These are phyloP conservation scores for Lolium rigidum DNA, from an alignment of 176 grass and related monocot genomes.

Conservation along the genomic window DNA sequence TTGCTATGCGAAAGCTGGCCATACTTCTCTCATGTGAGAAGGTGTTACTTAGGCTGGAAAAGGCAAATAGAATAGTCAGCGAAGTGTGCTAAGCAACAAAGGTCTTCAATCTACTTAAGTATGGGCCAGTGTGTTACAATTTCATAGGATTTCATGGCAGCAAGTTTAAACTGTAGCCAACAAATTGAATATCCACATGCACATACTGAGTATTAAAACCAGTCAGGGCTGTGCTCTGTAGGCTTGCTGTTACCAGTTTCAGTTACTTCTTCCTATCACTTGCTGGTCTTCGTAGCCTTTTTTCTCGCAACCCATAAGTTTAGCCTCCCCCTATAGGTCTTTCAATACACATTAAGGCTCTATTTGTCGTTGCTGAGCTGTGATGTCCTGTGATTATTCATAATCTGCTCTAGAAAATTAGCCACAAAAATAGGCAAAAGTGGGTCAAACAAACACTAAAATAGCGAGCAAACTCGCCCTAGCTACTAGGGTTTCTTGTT, in stretches of 20 bases:
- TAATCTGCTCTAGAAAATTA: background rate
- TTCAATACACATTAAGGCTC: background rate
- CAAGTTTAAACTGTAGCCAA: conserved; percentile 11
- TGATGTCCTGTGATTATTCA: background rate
- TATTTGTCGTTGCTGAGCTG: background rate
- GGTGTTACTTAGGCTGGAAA: conserved; percentile 2
- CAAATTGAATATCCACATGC: conserved; percentile 3
- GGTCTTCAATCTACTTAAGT: conserved; percentile 12
- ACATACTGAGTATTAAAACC: background rate
- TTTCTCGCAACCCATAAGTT: background rate
- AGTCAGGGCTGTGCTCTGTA: background rate
- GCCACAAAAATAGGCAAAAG: background rate
- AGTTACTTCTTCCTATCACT: background rate
- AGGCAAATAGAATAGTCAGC: background rate
- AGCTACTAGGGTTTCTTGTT: background rate
- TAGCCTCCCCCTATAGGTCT: background rate
- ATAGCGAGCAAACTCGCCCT: background rate
- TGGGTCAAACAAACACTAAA: background rate
- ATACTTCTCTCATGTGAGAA: conserved; percentile 4
- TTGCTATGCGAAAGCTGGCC: background rate
- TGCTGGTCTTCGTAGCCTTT: background rate
- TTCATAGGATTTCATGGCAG: conserved; percentile 16
- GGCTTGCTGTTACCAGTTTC: background rate
- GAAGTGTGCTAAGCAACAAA: conserved; percentile 13
- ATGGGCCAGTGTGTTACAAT: background rate